Evolutionary conservation across 2,329 filamentous ascomycete genomes (phyloP), one percentile per base, ranked within the genome.

Genomic region (Beauveria pseudobassiana): DNA sequence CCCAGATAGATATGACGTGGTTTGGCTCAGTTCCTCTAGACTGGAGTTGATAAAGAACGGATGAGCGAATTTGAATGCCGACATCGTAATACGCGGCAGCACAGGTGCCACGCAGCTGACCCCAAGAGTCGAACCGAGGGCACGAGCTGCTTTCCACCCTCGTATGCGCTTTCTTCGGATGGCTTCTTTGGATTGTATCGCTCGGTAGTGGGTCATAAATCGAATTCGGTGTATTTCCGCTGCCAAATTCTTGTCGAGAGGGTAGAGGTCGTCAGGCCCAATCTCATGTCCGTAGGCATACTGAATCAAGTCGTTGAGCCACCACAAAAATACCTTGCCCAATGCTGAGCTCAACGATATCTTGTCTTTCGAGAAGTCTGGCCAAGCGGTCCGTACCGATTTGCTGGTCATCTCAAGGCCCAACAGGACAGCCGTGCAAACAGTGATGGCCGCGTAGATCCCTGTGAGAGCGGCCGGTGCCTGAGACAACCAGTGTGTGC

Each of bases 31-130:
- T 26, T 60, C 34, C 10, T 45, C 14, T 10, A 53, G n/a, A 8
- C 53, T 60, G 12, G 57, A 60, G n/a, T 38, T 45, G 49, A 60
- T 60, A 9, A 60, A 60, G 40, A 60, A 60, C 3, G 57, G 57
- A 26, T 60, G 57, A 5, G 48, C 46, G 28, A 60, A 60, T 12
- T n/a, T 10, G 12, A 53, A 46, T 28, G 38, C 49, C 16, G 24
- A 45, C 38, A 60, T 45, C 1, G 46, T 34, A 22, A 60, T 10
- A 16, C 57, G 48, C 34, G 57, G 48, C 16, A 52, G 40, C 38
- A n/a, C 57, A 5, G 57, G 57, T n/a, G 57, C 30, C 20, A 60
- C 9, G 8, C 38, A 52, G 57, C 48, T 45, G 34, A 40, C 22
- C 10, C 38, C 42, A 12, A 60, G 30, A 10, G 57, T 28, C 14